These are phyloP conservation scores for Colletotrichum navitas DNA, from an alignment of 2,329 filamentous ascomycete genomes.

Conservation along the genomic window DNA sequence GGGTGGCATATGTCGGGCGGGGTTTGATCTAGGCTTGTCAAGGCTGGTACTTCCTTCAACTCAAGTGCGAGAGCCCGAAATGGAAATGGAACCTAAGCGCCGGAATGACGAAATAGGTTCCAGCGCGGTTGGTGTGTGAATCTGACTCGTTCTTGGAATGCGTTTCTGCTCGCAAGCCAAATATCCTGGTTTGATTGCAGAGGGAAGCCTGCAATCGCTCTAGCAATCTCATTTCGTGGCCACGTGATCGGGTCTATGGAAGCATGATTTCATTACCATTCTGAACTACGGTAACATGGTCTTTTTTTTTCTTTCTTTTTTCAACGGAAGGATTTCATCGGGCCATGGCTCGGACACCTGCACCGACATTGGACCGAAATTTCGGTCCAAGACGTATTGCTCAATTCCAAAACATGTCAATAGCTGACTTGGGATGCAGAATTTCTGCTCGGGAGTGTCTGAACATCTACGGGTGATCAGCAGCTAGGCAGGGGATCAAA, in stretches of 20 bases:
- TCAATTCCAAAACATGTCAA: no score
- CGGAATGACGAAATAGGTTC: not conserved
- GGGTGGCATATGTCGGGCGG: no score
- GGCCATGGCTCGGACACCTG: no score
- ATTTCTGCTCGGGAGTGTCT: not conserved
- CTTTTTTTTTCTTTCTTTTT: not conserved
- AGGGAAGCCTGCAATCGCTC: not conserved
- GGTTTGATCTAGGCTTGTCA: no score
- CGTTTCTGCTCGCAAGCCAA: not conserved
- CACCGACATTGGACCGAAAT: no score
- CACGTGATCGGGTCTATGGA: not conserved
- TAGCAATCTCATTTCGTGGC: not conserved
- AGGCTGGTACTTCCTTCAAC: not conserved
- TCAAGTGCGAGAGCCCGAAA: no score
- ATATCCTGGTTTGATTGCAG: not conserved
- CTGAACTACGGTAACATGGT: no score
- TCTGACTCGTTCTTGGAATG: not conserved
- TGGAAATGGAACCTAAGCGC: not conserved
- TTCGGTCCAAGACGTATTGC: no score
- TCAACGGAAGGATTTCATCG: fast-evolving
- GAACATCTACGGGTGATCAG: not conserved
- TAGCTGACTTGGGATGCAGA: not conserved
- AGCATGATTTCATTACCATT: no score
- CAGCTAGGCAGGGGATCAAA: not conserved
- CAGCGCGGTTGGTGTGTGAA: not conserved